Evolutionary conservation across 2,329 filamentous ascomycete species (phyloP), one percentile per base, ranked within the genome.

Genomic region (Stemphylium vesicarium): DNA sequence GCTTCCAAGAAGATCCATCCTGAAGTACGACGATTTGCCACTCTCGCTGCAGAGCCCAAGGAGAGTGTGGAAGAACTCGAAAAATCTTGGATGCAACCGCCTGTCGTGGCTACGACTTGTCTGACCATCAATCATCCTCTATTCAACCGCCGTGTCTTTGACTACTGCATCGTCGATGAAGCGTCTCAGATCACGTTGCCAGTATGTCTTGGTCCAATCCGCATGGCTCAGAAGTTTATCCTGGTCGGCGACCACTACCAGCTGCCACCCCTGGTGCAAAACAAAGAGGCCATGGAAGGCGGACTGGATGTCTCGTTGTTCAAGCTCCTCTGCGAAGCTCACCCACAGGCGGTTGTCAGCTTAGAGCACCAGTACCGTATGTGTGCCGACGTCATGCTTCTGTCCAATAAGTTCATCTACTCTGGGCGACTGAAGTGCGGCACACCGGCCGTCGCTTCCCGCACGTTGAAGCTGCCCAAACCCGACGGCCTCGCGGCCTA

Each of bases 121-220:
- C 83, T 99, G 22, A 92, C 93, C 2, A 91, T 97, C 71, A 94
- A 89, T 64, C 95, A 99, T 73, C 84, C 88, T 2, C 80, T 99
- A 8, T 98, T 99, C 77, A 89, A 85, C 52, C 90, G 94, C 69
- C 89, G 95, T 4, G 87, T 88, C 0, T 99, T 99, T 65, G 95
- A 99, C 76, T 98, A 97, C 72, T 99, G 95, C 71, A 98, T 99
- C 59, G 94, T 99, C 4, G 95, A 99, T 63, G 95, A 99, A 76
- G 95, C 95, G 0, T 97, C 93, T 2, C 95, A 99, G 69, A 98
- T 99, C 71, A 99, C 95, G 0, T 80, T 99, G 16, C 95, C 95
- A 0, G 94, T 97, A 16, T 98, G 95, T 62, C 81, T 98, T 0
- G 95, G 95, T 0, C 95, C 95, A 0, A 96, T 99, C 64, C 87